Evolutionary conservation across 371 early-diverging fungal genomes (phyloP), one percentile per base, ranked within the genome.

Genomic region (Apophysomyces variabilis): DNA sequence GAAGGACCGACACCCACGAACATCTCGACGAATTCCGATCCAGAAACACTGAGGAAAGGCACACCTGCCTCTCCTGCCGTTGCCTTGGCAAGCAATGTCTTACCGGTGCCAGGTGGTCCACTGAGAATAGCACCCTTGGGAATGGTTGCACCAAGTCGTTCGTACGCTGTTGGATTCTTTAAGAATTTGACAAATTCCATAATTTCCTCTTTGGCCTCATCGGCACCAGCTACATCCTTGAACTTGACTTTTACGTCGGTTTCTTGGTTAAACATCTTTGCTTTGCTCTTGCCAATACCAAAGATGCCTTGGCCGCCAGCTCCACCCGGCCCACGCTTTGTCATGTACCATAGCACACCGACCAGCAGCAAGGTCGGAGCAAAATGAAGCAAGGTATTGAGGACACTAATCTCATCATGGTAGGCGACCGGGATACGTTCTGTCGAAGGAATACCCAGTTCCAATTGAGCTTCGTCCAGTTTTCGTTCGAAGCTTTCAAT

Each of bases 171-270:
- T 9, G 99, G 99, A 73, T 99, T 93, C 79, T 99, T 99, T 62
- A 99, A 83, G 75, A 99, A 98, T 79, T 99, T 99, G 64, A 99
- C 99, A 91, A 99, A 98, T 85, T 99, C 99, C 96, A 99, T 99
- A 65, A 99, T 99, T 82, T 99, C 99, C 66, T 96, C 94, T 80
- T 99, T 99, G 68, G 99, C 99, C 75, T 95, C 95, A 78, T 99
- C 99, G 81, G 99, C 95, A 36, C 99, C 99, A 7, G 99, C 99
- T 0, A 99, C 99, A 81, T 99, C 99, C 85, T 98, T 98, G 82
- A 99, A 99, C 72, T 93, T 94, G 67, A 98, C 93, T 66, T 95
- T 88, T 61, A 98, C 93, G 54, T 95, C 93, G 5, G 93, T 95
- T 74, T 99, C 98, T 75, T 96, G 94, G 84, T 97, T 99, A 82